A percentile compares a stretch with the other conserved stretches of the same genome.
These are phyloP conservation scores for Tephrocybe sp. DNA, from an alignment of 768 basidiomycete genomes.

Conservation along the genomic window DNA sequence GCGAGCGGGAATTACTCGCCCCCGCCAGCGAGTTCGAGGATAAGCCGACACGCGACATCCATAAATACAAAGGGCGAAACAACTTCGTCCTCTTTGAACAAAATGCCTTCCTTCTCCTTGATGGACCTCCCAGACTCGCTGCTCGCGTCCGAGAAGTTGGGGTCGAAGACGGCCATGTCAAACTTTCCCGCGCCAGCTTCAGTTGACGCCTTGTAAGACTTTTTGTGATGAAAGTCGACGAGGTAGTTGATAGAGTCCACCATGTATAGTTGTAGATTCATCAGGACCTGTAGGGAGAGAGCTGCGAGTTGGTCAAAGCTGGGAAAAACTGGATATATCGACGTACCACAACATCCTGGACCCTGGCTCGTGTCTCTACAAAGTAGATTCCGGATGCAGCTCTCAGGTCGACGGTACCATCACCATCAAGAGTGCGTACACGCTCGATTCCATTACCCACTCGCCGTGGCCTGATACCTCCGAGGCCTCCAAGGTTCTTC, in stretches of 20 bases:
- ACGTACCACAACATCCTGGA: slow-evolving; percentile 90
- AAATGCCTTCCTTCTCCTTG: slow-evolving; percentile 48
- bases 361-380: slow-evolving; percentile 89
- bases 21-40: slow-evolving; percentile 86
- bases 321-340: background rate
- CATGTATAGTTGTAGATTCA: slow-evolving; percentile 97
- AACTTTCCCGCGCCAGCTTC: slow-evolving; percentile 70
- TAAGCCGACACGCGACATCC: slow-evolving; percentile 92
- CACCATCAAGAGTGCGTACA: slow-evolving; percentile 60
- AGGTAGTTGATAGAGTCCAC: slow-evolving; percentile 96
- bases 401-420: slow-evolving; percentile 60
- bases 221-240: slow-evolving; percentile 98
- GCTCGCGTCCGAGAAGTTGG: slow-evolving; percentile 46
- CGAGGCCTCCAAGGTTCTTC: slow-evolving; percentile 71
- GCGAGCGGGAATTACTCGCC: slow-evolving; percentile 24
- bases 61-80: slow-evolving; percentile 93
- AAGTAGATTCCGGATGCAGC: slow-evolving; percentile 82
- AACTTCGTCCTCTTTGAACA: slow-evolving; percentile 57
- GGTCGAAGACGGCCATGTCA: slow-evolving; percentile 60
- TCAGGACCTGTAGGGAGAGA: slow-evolving; percentile 67
- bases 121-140: slow-evolving; percentile 59
- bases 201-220: slow-evolving; percentile 78
- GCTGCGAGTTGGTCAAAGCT: slow-evolving; percentile 7
- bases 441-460: slow-evolving; percentile 54
- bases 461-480: slow-evolving; percentile 44